These are phyloP conservation scores for Jaapia argillacea DNA, from an alignment of 768 basidiomycete genomes.

Conservation along the genomic window DNA sequence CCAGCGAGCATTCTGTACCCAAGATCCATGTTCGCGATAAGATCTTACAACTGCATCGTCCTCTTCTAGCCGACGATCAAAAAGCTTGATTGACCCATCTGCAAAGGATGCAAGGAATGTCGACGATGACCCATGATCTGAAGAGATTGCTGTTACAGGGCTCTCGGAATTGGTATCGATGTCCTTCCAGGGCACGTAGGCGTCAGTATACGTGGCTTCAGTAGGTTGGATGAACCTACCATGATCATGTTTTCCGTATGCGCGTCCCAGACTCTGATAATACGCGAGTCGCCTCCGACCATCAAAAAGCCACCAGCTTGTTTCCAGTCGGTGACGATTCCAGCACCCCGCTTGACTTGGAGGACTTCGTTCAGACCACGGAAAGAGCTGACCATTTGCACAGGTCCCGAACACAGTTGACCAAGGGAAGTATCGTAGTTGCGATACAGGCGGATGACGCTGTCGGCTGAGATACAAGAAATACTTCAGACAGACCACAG, in stretches of 20 bases:
- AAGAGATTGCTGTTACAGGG: constrained; percentile 77
- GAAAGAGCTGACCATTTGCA: constrained; percentile 93
- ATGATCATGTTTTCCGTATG: constrained; percentile 72
- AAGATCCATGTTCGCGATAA: constrained; percentile 67
- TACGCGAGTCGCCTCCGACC: constrained; percentile 85
- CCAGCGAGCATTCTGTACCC: constrained; percentile 88
- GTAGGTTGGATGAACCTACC: constrained; percentile 30
- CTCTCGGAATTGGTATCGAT: constrained; percentile 84
- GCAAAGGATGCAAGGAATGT: constrained; percentile 88
- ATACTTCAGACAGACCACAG: neutral
- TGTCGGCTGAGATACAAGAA: constrained; percentile 55
- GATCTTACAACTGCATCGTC: constrained; percentile 75
- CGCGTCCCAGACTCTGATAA: constrained; percentile 92
- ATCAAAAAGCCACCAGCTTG: constrained; percentile 78
- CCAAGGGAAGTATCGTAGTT: constrained; percentile 76
- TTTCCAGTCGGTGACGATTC: constrained; percentile 89
- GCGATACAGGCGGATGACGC: constrained; percentile 82
- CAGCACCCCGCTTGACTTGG: constrained; percentile 65
- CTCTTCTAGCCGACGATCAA: constrained; percentile 82
- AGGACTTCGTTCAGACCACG: constrained; percentile 75
- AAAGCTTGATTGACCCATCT: constrained; percentile 82
- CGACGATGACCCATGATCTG: constrained; percentile 66
- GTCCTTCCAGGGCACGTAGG: constrained; percentile 50
- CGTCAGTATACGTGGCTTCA: neutral
- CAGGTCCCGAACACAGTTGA: constrained; percentile 48